These are phyloP conservation scores for Leptographium wingfieldii DNA, from an alignment of 2,329 filamentous ascomycete species.

Conservation along the genomic window DNA sequence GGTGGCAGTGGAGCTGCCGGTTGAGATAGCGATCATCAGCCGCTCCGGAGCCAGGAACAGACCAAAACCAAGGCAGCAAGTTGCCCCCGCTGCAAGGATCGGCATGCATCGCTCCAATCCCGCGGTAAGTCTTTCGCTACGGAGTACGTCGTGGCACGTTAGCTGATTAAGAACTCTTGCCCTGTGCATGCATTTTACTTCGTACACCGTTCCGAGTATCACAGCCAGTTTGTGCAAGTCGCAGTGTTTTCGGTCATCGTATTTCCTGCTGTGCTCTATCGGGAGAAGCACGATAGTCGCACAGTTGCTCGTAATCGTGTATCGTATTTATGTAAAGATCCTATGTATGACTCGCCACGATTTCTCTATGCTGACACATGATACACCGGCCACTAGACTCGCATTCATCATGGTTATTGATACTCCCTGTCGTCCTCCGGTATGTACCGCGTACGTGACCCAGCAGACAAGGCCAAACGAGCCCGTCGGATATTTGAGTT, in stretches of 20 bases:
- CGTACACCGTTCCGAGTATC: neutral
- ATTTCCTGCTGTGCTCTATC: neutral
- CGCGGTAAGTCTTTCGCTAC: no score
- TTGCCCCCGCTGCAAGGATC: neutral
- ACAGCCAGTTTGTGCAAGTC: neutral
- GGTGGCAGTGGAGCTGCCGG: neutral
- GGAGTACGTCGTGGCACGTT: neutral
- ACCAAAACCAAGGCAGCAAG: neutral
- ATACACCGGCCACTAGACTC: no score
- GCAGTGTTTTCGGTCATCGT: neutral
- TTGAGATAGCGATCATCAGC: neutral
- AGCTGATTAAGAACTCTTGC: neutral
- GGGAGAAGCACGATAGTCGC: neutral
- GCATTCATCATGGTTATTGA: neutral
- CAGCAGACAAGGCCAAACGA: no score
- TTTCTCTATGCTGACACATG: no score
- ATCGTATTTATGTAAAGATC: no score
- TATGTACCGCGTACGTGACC: no score
- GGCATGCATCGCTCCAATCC: neutral
- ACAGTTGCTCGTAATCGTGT: neutral
- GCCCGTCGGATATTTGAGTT: no score
- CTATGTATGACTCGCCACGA: no score
- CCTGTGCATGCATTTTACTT: neutral
- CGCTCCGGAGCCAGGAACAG: neutral
- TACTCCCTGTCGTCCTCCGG: no score